Evolutionary conservation across 2,329 filamentous ascomycete genomes (phyloP), one percentile per base, ranked within the genome.

Genomic region (Colletotrichum noveboracense): DNA sequence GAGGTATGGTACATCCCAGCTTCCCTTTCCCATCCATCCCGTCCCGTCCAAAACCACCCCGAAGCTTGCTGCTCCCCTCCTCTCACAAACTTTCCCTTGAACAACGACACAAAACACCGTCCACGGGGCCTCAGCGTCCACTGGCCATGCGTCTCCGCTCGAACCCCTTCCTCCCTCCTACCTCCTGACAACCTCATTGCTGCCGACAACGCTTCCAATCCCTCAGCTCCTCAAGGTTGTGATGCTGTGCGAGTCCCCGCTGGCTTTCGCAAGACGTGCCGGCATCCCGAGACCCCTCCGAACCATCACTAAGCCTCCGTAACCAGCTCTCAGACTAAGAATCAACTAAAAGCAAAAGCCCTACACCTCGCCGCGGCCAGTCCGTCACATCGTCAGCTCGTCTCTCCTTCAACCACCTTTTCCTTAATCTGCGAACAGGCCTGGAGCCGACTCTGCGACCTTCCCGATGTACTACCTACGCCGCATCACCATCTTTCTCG

Each of bases 391-490:
- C 48, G 21, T 16, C 14, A 16, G 30, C 48, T 36, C 28, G n/a
- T 36, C 24, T 32, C 24, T 36, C 28, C 55, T 10, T 69, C 30
- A 60, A 26, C 26, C 58, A 58, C 16, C 65, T 43, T 6, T 32
- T 67, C 12, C 10, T 21, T 3, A 32, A 28, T 16, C 34, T 74
- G 58, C 56, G 64, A 69, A 26, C 67, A 52, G 70, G 74, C 66
- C 74, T 66, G 71, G 71, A 75, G 74, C 74, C 66, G 66, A 65
- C 48, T 43, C 10, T 52, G 38, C 65, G 24, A 52, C 32, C 62
- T 56, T 61, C 38, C 76, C 76, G n/a, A 89, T 90, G 88, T 86
- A 85, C 78, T 86, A 87, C 82, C 76, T 90, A 66, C 88, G 88
- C 34, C 87, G 87, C 66, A 79, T 87, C 77, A 82, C 84, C 72